Evolutionary conservation across 179 eudicot genomes (phyloP), one percentile per base, ranked within the genome.

Genomic region (Silene coronaria): DNA sequence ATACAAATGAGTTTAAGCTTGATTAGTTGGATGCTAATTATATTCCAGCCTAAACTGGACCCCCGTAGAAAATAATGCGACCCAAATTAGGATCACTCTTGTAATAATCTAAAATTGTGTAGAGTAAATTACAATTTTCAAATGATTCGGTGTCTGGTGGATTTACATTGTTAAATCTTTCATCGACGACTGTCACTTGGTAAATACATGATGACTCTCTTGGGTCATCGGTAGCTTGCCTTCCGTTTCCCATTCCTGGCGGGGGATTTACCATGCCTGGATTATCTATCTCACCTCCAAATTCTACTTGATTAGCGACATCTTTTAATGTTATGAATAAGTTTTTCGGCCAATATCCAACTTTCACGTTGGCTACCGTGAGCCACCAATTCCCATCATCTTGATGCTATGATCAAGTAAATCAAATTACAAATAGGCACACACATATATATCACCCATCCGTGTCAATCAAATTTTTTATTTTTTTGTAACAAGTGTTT

Each of bases 361-460:
- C 27, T 53, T 22, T 12, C 2, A 51, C 10, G 0, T 53, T 16
- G 21, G 1, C 46, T 22, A 72, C 10, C 0, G 53, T 19, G 32
- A 72, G 60, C 75, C 75, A 72, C 75, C 75, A 72, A 30, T 72
- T 58, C 1, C 53, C 66, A 3, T 72, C 75, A 22, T 72, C 75
- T 53, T 48, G 46, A 21, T 32, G 28, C 75, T 72, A 58, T 24
- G 27, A 22, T 16, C 55, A 48, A 11, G n/a, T 12, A 48, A 48
- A 11, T 48, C 55, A 48, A 11, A 12, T 48, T 1, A 48, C 7
- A 48, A 42, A 48, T 34, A 34, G 42, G 42, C 42, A 34, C 6
- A 34, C 0, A 6, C 9, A 34, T 5, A 34, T 34, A 6, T 34
- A 34, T 34, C 42, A 6, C 42, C 42, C 9, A 34, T 34, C 8